Evolutionary conservation across 2,329 filamentous ascomycete genomes (phyloP).

Genomic region (Alternaria incomplexa): DNA sequence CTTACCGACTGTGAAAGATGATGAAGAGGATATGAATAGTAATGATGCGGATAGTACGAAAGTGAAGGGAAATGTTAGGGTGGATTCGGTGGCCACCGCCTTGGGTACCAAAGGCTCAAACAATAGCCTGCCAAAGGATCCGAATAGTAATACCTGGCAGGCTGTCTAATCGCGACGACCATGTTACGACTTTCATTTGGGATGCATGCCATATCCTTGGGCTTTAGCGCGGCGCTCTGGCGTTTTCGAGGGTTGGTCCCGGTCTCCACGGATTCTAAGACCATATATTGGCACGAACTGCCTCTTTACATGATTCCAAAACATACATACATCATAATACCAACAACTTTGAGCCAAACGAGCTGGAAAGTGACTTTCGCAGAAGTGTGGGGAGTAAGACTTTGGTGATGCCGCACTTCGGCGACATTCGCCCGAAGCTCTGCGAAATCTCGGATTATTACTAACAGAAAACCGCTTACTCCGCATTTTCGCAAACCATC

Average conservation of each 20-base stretch:
- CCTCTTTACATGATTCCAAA: neutral
- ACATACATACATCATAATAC: neutral
- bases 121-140: neutral
- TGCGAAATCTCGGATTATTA: slow-evolving; percentile 13
- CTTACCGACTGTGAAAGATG: slow-evolving; percentile 2
- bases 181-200: neutral
- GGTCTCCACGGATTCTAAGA: neutral
- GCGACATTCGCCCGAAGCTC: slow-evolving; percentile 12
- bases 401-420: slow-evolving; percentile 8
- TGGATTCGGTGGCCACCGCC: slow-evolving; percentile 21
- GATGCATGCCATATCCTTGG: neutral
- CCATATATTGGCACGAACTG: neutral
- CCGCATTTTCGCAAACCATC: slow-evolving; percentile 4
- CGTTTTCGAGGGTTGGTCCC: neutral
- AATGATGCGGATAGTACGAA: slow-evolving; percentile 7
- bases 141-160: neutral
- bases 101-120: slow-evolving; percentile 15
- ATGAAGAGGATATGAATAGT: slow-evolving; percentile 10
- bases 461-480: slow-evolving; percentile 5
- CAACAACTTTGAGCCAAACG: neutral
- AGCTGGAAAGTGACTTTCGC: rapidly evolving
- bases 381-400: neutral
- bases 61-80: slow-evolving; percentile 12
- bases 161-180: slow-evolving; percentile 2
- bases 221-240: slow-evolving; percentile 6